Base-by-base conservation (phyloP, 1,139 yeast species). In the Hemisphaericaspora xylanilytica region DNA sequence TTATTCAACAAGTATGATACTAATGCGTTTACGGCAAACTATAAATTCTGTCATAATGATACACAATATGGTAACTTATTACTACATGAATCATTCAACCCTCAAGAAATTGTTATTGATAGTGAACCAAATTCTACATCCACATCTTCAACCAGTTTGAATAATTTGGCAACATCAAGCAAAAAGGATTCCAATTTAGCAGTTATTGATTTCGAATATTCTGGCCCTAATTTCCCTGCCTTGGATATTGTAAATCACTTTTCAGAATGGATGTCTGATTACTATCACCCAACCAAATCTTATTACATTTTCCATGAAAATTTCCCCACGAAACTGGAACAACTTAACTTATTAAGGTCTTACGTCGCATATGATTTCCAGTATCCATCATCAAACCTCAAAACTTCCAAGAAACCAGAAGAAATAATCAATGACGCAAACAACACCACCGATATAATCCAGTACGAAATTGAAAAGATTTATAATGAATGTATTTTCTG, bases 201-300 rank as follows among this genome's bases (percentile, higher is more conserved):
- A 12, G 98, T 92, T 14, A 92, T 92, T 55, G 98, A 92, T 60
- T 92, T 92, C 59, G 98, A 92, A 63, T 92, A 90, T 59, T 82
- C 96, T 0, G 97, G 97, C 2, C 83, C 96, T n/a, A 92, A 90
- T 56, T 73, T 83, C 39, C 89, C 96, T 1, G 96, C 95, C 0
- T 86, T 72, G 57, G 98, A 92, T 58, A 78, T 92, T 41, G 90
- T 89, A 14, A 90, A 92, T 59, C 97, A 92, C 63, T 75, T 77
- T 44, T 77, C 86, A 48, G 98, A 92, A 63, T 92, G 98, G 98
- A 92, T 90, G 97, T 77, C 88, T 30, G 88, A 92, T 63, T 92
- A 90, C 58, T 88, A 85, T 53, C 80, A 83, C 51, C 78, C 83
- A 2, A 69, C 71, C 16, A 61, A 61, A 40, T 78, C 95, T 2